Evolutionary conservation across 2,329 filamentous ascomycete species (phyloP).

Genomic region (Sporothrix humicola): DNA sequence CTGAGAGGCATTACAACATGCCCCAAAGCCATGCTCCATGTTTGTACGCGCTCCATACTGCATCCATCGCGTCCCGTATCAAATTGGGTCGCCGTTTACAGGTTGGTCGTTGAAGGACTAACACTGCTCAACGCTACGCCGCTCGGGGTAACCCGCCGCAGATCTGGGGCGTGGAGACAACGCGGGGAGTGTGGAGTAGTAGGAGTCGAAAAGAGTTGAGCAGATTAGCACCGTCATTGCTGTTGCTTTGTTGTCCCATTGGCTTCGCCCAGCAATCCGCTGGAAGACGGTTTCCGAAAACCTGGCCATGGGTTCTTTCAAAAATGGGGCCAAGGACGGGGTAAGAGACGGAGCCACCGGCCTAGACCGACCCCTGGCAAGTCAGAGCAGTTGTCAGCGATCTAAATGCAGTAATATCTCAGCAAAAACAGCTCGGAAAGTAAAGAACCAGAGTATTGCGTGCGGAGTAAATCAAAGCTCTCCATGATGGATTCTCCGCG

Average conservation of each 20-base stretch:
- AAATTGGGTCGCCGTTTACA: neutral
- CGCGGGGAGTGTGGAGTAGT: slow-evolving; percentile 14
- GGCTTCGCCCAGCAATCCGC: neutral
- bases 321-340: slow-evolving; percentile 3
- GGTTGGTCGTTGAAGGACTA: neutral
- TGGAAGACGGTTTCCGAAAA: slow-evolving; percentile 23
- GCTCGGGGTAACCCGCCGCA: slow-evolving; percentile 1
- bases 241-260: neutral
- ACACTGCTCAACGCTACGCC: neutral
- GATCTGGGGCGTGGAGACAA: slow-evolving; percentile 16
- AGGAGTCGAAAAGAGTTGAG: too few relatives aligned
- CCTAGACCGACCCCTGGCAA: neutral
- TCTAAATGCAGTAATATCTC: too few relatives aligned
- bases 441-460: neutral
- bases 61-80: neutral
- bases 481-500: neutral
- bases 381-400: neutral
- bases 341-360: neutral
- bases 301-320: neutral
- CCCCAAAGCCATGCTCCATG: neutral
- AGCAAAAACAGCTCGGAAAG: neutral
- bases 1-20: too few relatives aligned
- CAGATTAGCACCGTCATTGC: neutral
- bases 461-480: slow-evolving; percentile 1
- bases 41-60: neutral